A percentile compares a stretch with the other conserved stretches of the same genome.
phyloP scores from a whole-genome alignment of 2,329 filamentous ascomycete species.

The Claviceps humidiphila region DNA sequence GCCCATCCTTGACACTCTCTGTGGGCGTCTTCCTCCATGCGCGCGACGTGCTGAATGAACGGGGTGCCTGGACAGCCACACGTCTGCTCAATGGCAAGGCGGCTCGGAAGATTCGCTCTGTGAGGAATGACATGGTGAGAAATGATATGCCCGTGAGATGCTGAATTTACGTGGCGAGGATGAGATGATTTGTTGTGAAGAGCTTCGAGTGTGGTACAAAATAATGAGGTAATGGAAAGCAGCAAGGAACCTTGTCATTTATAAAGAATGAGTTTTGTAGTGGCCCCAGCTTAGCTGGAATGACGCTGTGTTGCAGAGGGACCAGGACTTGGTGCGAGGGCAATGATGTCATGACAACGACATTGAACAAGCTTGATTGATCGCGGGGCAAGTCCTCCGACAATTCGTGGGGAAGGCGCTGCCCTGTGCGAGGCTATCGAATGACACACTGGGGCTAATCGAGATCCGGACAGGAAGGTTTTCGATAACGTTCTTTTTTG shows the following conservation, averaged over 20 bases:
- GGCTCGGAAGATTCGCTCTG: conserved; percentile 31
- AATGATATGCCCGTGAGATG: not conserved
- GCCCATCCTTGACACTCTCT: conserved; percentile 44
- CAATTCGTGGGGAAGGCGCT: not conserved
- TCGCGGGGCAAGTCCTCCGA: conserved; percentile 7
- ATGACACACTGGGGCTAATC: conserved; percentile 1
- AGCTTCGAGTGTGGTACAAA: too few species aligned
- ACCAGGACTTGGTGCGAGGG: not conserved
- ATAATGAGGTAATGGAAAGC: not conserved
- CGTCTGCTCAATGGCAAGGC: conserved; percentile 25
- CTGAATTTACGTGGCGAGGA: not conserved
- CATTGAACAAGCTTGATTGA: not conserved
- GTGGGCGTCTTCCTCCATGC: conserved; percentile 33
- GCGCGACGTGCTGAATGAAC: conserved; percentile 37
- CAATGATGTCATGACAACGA: conserved; percentile 7
- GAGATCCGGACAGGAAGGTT: not conserved
- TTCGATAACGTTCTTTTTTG: not conserved
- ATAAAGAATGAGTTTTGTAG: not conserved
- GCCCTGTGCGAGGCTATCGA: not conserved
- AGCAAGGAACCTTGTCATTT: not conserved
- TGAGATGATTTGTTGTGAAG: too few species aligned
- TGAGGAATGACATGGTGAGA: conserved; percentile 38
- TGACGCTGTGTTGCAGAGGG: not conserved
- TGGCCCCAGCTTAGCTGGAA: not conserved
- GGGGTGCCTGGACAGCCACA: conserved; percentile 26